Conservation (phyloP, 2,329 filamentous ascomycete genomes). For the Nakataea oryzae region DNA sequence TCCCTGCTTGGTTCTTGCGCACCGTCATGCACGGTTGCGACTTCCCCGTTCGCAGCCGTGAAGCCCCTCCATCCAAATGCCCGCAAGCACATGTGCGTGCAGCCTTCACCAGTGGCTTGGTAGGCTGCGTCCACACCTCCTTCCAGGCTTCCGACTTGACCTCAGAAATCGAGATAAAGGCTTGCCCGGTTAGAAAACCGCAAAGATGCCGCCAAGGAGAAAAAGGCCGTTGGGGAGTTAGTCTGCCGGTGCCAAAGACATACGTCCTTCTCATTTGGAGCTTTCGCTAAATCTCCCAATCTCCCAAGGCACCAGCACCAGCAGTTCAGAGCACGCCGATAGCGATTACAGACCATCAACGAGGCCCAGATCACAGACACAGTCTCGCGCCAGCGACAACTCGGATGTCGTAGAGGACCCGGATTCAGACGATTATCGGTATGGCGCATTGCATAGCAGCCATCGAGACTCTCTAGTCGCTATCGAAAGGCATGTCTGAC, state of each 20-base stretch:
- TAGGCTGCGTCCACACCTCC: no score
- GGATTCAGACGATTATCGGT: not conserved
- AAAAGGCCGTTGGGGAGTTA: not conserved
- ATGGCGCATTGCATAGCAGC: not conserved
- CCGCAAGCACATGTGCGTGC: no score
- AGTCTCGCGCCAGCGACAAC: not conserved
- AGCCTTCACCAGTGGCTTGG: no score
- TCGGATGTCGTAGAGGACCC: not conserved
- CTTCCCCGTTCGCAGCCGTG: no score
- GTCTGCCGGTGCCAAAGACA: not conserved
- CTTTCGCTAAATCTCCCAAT: not conserved
- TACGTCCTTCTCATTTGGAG: not conserved
- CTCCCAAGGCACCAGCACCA: not conserved
- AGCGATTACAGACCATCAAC: not conserved
- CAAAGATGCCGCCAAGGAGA: not conserved
- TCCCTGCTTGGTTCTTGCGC: no score
- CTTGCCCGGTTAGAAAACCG: no score
- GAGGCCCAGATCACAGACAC: not conserved
- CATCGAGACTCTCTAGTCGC: no score
- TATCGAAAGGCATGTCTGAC: not conserved
- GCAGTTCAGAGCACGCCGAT: not conserved
- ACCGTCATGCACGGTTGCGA: no score
- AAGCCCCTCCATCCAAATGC: no score
- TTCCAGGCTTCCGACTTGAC: no score
- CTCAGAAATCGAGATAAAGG: no score